Conservation (phyloP, 139 green algal species). For the Eudorina sp. region DNA sequence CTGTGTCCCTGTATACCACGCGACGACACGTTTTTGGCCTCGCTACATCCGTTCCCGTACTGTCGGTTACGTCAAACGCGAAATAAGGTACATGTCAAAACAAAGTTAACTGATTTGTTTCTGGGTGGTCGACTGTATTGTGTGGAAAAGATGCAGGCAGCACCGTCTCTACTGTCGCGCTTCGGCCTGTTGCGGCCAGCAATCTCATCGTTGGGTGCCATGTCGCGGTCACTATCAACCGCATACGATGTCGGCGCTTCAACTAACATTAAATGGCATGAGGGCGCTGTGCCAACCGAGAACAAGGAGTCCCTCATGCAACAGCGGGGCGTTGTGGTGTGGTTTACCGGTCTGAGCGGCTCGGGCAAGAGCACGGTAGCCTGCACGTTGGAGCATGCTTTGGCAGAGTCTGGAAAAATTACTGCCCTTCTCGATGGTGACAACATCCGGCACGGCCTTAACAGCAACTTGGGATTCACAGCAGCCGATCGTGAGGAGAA, state of each 20-base stretch:
- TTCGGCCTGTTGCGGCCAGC: conserved; percentile 19
- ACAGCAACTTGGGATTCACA: conserved; percentile 94
- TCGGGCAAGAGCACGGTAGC: conserved; percentile 88
- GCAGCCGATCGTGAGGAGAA: conserved; percentile 92
- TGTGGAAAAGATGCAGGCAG: not conserved
- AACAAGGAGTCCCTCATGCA: conserved; percentile 85
- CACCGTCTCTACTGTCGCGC: not conserved
- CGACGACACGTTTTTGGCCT: not conserved
- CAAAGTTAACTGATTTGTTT: too few relatives aligned
- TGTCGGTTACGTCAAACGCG: too few relatives aligned
- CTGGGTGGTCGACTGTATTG: too few relatives aligned
- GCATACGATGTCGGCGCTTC: conserved; percentile 84
- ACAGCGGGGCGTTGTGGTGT: conserved; percentile 91
- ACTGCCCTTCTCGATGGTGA: conserved; percentile 94
- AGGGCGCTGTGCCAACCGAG: conserved; percentile 73
- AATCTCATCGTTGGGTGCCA: not conserved
- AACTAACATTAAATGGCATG: conserved; percentile 96
- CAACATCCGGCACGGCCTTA: conserved; percentile 95
- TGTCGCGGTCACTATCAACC: conserved; percentile 34
- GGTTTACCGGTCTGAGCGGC: conserved; percentile 92
- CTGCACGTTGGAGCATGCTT: conserved; percentile 74
- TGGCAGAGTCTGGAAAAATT: conserved; percentile 74
- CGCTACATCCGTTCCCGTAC: conserved; percentile 6
- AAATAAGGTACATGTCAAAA: too few relatives aligned
- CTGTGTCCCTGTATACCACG: too few relatives aligned